These are phyloP conservation scores for Beauveria rudraprayagi DNA, from an alignment of 2,329 filamentous ascomycete species.

Conservation along the genomic window DNA sequence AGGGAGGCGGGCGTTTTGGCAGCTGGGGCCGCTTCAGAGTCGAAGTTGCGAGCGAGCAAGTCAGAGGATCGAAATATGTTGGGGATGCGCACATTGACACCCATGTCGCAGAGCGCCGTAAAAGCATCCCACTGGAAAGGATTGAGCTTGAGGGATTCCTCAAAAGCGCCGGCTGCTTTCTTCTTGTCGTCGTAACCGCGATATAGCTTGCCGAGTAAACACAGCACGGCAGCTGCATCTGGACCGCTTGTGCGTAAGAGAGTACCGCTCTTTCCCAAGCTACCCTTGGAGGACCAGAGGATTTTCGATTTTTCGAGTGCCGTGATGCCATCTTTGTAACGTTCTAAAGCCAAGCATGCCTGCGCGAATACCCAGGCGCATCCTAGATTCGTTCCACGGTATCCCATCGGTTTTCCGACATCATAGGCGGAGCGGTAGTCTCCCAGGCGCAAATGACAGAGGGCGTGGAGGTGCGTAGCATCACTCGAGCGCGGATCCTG, in stretches of 20 bases:
- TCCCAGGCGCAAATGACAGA: conserved; percentile 76
- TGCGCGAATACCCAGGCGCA: conserved; percentile 91
- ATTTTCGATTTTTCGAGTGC: conserved; percentile 74
- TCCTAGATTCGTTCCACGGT: conserved; percentile 67
- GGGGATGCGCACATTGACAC: conserved; percentile 68
- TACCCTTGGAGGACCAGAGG: conserved; percentile 68
- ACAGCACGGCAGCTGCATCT: conserved; percentile 76
- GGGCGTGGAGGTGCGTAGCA: conserved; percentile 71
- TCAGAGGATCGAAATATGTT: conserved; percentile 79
- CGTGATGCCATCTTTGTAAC: conserved; percentile 70
- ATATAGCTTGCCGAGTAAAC: conserved; percentile 80
- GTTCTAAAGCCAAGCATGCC: conserved; percentile 71
- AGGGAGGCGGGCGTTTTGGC: conserved; percentile 26
- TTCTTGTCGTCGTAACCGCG: conserved; percentile 73
- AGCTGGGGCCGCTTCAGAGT: conserved; percentile 27
- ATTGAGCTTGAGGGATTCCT: conserved; percentile 80
- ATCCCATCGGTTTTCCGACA: conserved; percentile 61
- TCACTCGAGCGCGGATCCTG: conserved; percentile 77
- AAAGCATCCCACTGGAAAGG: conserved; percentile 99
- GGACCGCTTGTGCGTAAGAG: conserved; percentile 58
- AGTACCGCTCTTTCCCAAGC: conserved; percentile 76
- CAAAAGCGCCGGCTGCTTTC: conserved; percentile 78
- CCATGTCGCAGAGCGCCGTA: conserved; percentile 77
- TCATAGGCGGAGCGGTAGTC: conserved; percentile 84
- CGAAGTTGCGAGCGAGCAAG: conserved; percentile 39